These are phyloP conservation scores for Dissophora ornata DNA, from an alignment of 192 early-diverging fungal genomes.

Conservation along the genomic window DNA sequence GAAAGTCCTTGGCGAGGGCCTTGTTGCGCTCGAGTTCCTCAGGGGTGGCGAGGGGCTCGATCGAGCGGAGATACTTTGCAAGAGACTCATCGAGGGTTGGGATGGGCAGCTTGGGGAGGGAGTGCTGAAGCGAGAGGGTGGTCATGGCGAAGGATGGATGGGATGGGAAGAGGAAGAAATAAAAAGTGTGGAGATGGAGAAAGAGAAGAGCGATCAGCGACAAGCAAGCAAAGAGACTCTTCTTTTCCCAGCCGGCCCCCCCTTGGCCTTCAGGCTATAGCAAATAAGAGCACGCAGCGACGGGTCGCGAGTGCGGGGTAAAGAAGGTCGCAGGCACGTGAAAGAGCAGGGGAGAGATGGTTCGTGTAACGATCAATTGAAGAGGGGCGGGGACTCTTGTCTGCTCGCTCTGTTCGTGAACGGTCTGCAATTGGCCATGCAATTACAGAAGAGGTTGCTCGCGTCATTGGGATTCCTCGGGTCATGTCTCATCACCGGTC, in stretches of 20 bases:
- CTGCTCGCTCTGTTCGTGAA: too few species aligned
- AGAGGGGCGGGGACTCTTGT: too few species aligned
- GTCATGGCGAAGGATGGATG: conserved; percentile 13
- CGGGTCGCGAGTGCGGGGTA: too few species aligned
- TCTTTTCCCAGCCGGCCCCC: too few species aligned
- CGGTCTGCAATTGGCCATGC: too few species aligned
- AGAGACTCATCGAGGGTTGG: conserved; percentile 70
- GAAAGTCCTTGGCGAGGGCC: conserved; percentile 59
- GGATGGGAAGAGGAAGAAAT: background rate
- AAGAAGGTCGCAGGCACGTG: background rate
- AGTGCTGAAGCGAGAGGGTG: conserved; percentile 58
- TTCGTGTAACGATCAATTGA: too few species aligned
- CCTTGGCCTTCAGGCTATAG: too few species aligned
- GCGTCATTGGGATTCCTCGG: too few species aligned
- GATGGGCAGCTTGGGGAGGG: conserved; percentile 72
- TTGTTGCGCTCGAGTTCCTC: conserved; percentile 60
- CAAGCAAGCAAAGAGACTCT: background rate
- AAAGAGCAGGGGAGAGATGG: too few species aligned
- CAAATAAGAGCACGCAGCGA: background rate
- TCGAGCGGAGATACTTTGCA: conserved; percentile 65
- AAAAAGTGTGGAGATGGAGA: background rate
- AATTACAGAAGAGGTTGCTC: too few species aligned
- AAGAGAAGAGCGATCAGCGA: background rate
- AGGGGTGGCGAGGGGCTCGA: conserved; percentile 64
- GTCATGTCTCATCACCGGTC: too few species aligned